These are phyloP conservation scores for Ustilago sp. DNA, from an alignment of 1,284 basidiomycete species.

Conservation along the genomic window DNA sequence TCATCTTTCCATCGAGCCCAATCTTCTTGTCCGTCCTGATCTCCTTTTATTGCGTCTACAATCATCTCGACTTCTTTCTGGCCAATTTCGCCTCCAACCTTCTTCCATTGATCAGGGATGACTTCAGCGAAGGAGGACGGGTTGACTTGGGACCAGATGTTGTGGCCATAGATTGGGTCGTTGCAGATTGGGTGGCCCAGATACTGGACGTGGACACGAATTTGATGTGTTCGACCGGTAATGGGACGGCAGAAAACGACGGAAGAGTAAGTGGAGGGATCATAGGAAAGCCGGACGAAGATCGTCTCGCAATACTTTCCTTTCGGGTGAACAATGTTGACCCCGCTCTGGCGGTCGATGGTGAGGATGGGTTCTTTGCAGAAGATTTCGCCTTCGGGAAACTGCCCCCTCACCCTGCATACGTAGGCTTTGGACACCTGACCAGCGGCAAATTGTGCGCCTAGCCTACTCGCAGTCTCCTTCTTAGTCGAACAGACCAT, in stretches of 20 bases:
- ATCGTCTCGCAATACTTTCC: slow-evolving; percentile 80
- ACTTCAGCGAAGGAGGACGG: slow-evolving; percentile 50
- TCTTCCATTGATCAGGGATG: slow-evolving; percentile 61
- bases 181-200: slow-evolving; percentile 89
- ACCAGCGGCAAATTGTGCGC: slow-evolving; percentile 71
- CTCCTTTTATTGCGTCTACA: slow-evolving; percentile 64
- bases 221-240: slow-evolving; percentile 82
- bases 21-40: slow-evolving; percentile 66
- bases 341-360: slow-evolving; percentile 92
- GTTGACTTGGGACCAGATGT: slow-evolving; percentile 64
- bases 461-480: slow-evolving; percentile 78
- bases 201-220: slow-evolving; percentile 94
- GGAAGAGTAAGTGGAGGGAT: slow-evolving; percentile 82
- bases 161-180: slow-evolving; percentile 70
- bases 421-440: slow-evolving; percentile 76
- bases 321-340: slow-evolving; percentile 80
- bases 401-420: slow-evolving; percentile 46
- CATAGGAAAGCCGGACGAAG: slow-evolving; percentile 87
- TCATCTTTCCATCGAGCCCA: slow-evolving; percentile 68
- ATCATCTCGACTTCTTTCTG: slow-evolving; percentile 63
- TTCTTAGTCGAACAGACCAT: slow-evolving; percentile 91
- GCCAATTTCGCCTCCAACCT: slow-evolving; percentile 61
- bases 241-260: slow-evolving; percentile 81
- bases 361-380: slow-evolving; percentile 91
- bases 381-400: slow-evolving; percentile 77